A percentile compares a stretch with the other conserved stretches of the same genome.
Evolutionary conservation across 108 stramenopile genomes (phyloP).

Genomic region (Skeletonema costatum): DNA sequence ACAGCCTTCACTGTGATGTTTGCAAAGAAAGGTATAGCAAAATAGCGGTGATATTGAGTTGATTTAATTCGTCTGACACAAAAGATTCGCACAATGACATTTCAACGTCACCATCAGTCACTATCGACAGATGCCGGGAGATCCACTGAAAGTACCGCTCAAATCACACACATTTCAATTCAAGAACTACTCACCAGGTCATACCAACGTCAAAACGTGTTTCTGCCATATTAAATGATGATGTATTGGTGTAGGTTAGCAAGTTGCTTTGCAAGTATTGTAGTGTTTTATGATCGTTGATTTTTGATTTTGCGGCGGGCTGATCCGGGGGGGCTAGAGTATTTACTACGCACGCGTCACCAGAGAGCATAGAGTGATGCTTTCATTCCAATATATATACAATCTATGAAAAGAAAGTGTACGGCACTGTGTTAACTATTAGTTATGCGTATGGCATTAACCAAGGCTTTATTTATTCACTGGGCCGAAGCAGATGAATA

Average conservation of each 20-base stretch:
- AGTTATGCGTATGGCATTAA: too few species aligned
- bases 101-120: background rate
- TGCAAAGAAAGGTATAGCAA: background rate
- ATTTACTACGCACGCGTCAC: background rate
- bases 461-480: background rate
- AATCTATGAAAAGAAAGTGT: too few species aligned
- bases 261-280: too few species aligned
- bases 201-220: slow-evolving; percentile 77
- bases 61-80: background rate
- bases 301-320: too few species aligned
- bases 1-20: slow-evolving; percentile 66
- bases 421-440: too few species aligned
- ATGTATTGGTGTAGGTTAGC: too few species aligned
- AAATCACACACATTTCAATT: background rate
- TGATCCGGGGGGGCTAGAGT: background rate
- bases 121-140: background rate
- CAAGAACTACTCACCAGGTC: slow-evolving; percentile 64
- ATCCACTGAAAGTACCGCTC: background rate
- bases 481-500: background rate
- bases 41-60: background rate
- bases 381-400: too few species aligned
- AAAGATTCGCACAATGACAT: background rate
- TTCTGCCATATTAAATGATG: slow-evolving; percentile 45
- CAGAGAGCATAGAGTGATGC: too few species aligned
- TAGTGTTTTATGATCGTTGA: too few species aligned